A percentile compares a stretch with the other conserved stretches of the same genome.
phyloP scores from a whole-genome alignment of 352 stramenopile species.

The Phytopythium sindhum region DNA sequence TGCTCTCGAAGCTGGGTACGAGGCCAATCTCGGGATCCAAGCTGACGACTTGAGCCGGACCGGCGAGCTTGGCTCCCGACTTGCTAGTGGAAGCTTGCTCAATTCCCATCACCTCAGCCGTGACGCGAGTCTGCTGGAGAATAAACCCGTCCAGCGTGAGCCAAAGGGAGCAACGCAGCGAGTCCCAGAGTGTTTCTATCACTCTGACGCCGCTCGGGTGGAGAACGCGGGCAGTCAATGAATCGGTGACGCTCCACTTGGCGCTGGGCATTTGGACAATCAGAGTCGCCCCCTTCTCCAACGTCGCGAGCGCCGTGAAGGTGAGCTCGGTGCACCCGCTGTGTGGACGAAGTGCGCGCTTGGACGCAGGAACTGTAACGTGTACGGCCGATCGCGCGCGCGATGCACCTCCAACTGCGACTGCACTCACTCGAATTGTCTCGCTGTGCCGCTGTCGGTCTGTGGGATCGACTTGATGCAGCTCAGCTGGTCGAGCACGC shows the following conservation, averaged over 20 bases:
- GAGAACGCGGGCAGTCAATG: neutral
- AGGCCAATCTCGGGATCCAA: neutral
- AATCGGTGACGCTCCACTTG: neutral
- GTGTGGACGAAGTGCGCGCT: neutral
- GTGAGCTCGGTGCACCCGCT: neutral
- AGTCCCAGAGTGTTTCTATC: neutral
- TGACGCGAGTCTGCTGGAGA: neutral
- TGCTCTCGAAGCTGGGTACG: slow-evolving; percentile 37
- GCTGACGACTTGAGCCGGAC: neutral
- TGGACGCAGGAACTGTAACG: neutral
- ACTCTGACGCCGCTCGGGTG: neutral
- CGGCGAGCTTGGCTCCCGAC: neutral
- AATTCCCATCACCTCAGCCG: neutral
- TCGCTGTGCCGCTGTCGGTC: neutral
- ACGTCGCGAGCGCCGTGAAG: neutral
- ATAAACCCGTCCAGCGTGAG: neutral
- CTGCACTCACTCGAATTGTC: neutral
- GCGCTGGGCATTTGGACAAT: neutral
- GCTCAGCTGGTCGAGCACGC: neutral
- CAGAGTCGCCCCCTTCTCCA: neutral
- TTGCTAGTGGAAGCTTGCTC: neutral
- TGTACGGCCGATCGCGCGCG: neutral
- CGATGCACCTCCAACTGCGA: neutral
- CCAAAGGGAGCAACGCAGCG: neutral
- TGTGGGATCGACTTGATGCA: neutral